Evolutionary conservation across 805 yeast genomes (phyloP).

Genomic region (Babjeviella inositovora): DNA sequence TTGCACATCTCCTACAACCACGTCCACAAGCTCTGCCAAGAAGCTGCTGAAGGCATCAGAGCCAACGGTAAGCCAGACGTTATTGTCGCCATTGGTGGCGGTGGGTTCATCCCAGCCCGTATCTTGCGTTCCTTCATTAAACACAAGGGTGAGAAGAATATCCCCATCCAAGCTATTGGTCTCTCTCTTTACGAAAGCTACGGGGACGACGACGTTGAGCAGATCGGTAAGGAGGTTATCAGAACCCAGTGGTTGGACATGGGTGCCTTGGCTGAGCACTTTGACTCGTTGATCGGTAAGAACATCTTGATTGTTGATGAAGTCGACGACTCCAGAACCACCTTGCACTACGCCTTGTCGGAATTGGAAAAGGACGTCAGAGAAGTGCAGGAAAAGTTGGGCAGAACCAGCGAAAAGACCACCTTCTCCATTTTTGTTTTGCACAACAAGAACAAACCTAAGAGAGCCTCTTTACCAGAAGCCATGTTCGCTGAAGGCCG

Average conservation of each 20-base stretch:
- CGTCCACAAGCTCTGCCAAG: conserved; percentile 72
- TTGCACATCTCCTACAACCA: conserved; percentile 62
- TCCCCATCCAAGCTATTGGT: conserved; percentile 59
- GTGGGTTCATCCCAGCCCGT: conserved; percentile 59
- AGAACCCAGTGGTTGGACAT: conserved; percentile 89
- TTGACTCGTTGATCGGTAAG: conserved; percentile 68
- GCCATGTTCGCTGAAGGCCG: conserved; percentile 46
- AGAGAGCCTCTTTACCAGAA: conserved; percentile 57
- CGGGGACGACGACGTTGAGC: conserved; percentile 22
- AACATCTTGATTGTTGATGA: conserved; percentile 74
- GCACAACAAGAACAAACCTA: conserved; percentile 72
- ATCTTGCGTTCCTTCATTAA: conserved; percentile 49
- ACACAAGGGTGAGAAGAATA: conserved; percentile 41
- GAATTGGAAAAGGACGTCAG: conserved; percentile 49
- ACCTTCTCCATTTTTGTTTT: conserved; percentile 64
- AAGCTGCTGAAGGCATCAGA: conserved; percentile 35
- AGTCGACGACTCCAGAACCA: conserved; percentile 87
- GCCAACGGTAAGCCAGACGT: conserved; percentile 29
- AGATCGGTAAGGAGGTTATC: conserved; percentile 65
- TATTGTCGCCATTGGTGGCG: conserved; percentile 58
- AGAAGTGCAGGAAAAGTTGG: conserved; percentile 40
- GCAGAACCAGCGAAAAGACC: conserved; percentile 44
- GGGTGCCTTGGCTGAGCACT: conserved; percentile 50
- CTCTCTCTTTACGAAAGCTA: conserved; percentile 47
- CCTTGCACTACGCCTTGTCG: conserved; percentile 67